Base-by-base conservation (phyloP, 306 rosid genomes). In the Ormosia emarginata region DNA sequence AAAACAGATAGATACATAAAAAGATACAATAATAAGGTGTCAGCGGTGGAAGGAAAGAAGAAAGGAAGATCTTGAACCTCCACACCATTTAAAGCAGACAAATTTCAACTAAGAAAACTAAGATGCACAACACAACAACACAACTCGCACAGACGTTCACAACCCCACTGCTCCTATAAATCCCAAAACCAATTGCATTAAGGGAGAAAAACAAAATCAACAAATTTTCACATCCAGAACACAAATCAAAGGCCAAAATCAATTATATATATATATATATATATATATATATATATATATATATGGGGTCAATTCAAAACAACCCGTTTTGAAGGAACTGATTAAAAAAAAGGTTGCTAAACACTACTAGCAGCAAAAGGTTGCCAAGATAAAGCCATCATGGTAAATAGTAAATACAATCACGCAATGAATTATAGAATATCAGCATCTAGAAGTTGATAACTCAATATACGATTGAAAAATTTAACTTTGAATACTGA, bases 231-330 rank as follows among this genome's bases (percentile, higher is more conserved):
- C 63, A 82, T 73, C 57, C 17, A 44, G 44, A 46, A 78, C 36
- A 67, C 52, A 53, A 49, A 86, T 62, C 82, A 82, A 56, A 44
- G 17, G 59, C 62, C 58, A 43, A 36, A 81, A 81, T 56, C 70
- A 37, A 24, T n/a, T n/a, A n/a, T n/a, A n/a, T n/a, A n/a, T n/a
- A n/a, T n/a, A n/a, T n/a, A n/a, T n/a, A n/a, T n/a, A n/a, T n/a
- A n/a, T n/a, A n/a, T n/a, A n/a, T n/a, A n/a, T n/a, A n/a, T n/a
- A n/a, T n/a, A n/a, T 24, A 24, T 24, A 24, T 24, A 24, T 24
- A 24, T 24, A 24, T 24, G 1, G 24, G 24, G 24, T 57, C 8
- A 46, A 33, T 71, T 65, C 4, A 56, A 79, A 83, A 71, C 7
- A 8, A 71, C n/a, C 32, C 24, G 68, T 34, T 70, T 78, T 1